phyloP scores from a whole-genome alignment of 768 basidiomycete genomes.

The Lactarius sanguifluus region DNA sequence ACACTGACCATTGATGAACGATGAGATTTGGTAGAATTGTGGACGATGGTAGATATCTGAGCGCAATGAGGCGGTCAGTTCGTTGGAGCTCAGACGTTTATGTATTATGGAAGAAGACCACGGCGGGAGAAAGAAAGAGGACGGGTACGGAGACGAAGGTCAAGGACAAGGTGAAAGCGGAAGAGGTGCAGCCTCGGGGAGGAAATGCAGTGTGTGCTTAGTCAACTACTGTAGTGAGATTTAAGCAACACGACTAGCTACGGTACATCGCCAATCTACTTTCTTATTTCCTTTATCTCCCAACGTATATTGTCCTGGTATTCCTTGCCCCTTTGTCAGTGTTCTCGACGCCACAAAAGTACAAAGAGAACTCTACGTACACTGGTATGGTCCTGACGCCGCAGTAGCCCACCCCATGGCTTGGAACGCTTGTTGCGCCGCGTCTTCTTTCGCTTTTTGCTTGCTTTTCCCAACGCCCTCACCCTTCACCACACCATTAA shows the following conservation, averaged over 20 bases:
- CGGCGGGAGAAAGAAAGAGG: conserved; percentile 13
- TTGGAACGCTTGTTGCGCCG: conserved; percentile 67
- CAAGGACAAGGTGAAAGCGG: conserved; percentile 8
- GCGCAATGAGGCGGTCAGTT: neutral
- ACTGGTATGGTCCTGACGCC: conserved; percentile 11
- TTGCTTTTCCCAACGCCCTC: conserved; percentile 65
- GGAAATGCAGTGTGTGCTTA: conserved; percentile 9
- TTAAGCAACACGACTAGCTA: neutral
- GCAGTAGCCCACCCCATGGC: conserved; percentile 69
- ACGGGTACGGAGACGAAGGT: conserved; percentile 15
- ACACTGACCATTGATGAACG: conserved; percentile 20
- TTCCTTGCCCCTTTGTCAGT: neutral
- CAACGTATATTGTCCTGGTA: neutral
- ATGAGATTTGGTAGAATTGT: conserved; percentile 16
- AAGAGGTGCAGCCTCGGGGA: conserved; percentile 1
- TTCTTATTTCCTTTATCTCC: neutral
- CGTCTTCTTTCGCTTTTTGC: conserved; percentile 76
- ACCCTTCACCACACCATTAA: conserved; percentile 70
- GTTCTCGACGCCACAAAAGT: neutral
- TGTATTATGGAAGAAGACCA: conserved; percentile 4
- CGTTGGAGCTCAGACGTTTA: neutral
- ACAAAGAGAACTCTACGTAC: neutral
- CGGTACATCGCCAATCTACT: neutral
- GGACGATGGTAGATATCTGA: neutral
- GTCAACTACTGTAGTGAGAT: neutral